phyloP scores from a whole-genome alignment of 345 rosid genomes.

The Moricandia arvensis region DNA sequence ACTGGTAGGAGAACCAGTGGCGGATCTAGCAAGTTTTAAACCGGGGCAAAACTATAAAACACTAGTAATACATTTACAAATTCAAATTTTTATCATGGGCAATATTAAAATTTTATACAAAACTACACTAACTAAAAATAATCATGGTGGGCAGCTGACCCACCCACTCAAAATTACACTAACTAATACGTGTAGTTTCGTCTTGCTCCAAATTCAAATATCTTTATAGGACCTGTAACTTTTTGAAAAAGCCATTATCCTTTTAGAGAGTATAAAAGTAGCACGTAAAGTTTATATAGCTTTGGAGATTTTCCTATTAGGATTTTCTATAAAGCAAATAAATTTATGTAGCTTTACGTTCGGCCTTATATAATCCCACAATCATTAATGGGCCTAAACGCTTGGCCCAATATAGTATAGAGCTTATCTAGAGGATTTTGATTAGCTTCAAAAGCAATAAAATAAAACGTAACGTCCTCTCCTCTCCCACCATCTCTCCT shows the following conservation, averaged over 20 bases:
- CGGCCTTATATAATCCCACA: neutral
- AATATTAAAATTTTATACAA: too few relatives aligned
- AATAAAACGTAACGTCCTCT: conserved; percentile 27
- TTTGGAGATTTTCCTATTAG: neutral
- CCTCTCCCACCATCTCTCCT: neutral
- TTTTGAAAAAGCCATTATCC: neutral
- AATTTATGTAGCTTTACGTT: neutral
- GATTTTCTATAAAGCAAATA: neutral
- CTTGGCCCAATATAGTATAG: neutral
- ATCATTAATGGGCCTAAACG: neutral
- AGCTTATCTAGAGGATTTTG: conserved; percentile 1
- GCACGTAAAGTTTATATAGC: neutral
- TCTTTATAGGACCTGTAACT: neutral
- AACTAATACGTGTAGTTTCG: neutral
- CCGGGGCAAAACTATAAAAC: too few relatives aligned
- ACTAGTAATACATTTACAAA: too few relatives aligned
- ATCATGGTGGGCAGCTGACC: too few relatives aligned
- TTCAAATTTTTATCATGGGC: too few relatives aligned
- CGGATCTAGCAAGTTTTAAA: too few relatives aligned
- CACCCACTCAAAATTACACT: too few relatives aligned
- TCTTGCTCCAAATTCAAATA: neutral
- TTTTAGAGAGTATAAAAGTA: neutral
- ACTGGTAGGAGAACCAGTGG: neutral
- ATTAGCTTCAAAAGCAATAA: conserved; percentile 30
- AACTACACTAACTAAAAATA: too few relatives aligned